Conservation (phyloP, 768 basidiomycete genomes). For the Coprinellus micaceus region DNA sequence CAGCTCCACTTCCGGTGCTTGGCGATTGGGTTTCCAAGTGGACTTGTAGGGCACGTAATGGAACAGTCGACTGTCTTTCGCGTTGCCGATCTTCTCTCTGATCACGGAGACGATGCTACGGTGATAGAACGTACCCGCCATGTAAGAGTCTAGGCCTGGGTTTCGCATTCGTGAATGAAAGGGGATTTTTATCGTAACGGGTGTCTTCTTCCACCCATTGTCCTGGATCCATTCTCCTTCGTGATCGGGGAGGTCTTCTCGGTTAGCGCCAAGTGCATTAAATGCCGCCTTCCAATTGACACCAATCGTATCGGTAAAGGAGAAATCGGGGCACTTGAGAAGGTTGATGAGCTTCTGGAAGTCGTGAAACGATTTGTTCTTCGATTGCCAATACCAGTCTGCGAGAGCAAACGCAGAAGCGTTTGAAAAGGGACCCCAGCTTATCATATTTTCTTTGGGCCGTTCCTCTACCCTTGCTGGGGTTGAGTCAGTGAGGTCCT, state of each 20-base stretch:
- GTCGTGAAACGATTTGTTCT: neutral
- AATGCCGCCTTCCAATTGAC: neutral
- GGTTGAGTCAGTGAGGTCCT: neutral
- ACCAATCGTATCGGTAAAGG: neutral
- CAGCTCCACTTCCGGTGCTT: constrained; percentile 12
- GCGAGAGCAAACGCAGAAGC: neutral
- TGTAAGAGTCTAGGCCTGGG: neutral
- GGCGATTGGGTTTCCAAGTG: constrained; percentile 19
- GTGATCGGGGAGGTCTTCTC: neutral
- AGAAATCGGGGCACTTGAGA: neutral
- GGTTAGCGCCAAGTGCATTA: neutral
- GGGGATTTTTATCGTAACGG: neutral
- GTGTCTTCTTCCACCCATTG: neutral
- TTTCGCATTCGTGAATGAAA: neutral
- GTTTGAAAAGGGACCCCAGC: neutral
- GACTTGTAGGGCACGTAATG: constrained; percentile 23
- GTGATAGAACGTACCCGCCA: constrained; percentile 1
- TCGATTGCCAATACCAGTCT: neutral
- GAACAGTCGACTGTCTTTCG: constrained; percentile 7
- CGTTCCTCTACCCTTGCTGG: too few species aligned
- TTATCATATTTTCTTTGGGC: neutral
- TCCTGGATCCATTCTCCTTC: neutral
- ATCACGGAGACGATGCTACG: constrained; percentile 1
- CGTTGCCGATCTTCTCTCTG: neutral
- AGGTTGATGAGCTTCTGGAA: neutral